Evolutionary conservation across 345 rosid genomes (phyloP).

Genomic region (Tarenaya hassleriana): DNA sequence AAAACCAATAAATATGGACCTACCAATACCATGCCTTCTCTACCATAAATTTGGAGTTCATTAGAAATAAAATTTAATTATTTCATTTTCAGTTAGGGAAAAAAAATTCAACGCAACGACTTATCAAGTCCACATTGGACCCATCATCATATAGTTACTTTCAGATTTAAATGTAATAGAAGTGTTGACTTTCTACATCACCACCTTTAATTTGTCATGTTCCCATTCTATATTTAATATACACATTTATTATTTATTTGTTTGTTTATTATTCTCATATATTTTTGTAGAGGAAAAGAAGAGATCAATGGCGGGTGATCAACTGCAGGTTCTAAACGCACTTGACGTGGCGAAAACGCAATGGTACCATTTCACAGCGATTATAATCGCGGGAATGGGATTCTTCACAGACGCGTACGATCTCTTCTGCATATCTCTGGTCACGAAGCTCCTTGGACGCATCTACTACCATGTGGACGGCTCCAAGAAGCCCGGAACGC

Average conservation of each 20-base stretch:
- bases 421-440: conserved; percentile 38
- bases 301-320: conserved; percentile 38
- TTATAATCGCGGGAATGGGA: conserved; percentile 39
- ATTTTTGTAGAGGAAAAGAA: conserved; percentile 13
- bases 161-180: too few relatives aligned
- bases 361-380: conserved; percentile 35
- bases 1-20: too few relatives aligned
- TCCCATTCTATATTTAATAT: too few relatives aligned
- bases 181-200: too few relatives aligned
- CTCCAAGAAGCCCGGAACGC: conserved; percentile 29
- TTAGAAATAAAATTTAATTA: too few relatives aligned
- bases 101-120: too few relatives aligned
- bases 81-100: too few relatives aligned
- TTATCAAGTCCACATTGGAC: too few relatives aligned
- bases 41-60: too few relatives aligned
- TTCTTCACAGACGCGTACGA: conserved; percentile 41
- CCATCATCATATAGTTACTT: too few relatives aligned
- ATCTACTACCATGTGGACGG: conserved; percentile 38
- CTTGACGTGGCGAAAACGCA: conserved; percentile 33
- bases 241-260: neutral
- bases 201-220: too few relatives aligned
- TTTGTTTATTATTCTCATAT: conserved; percentile 1
- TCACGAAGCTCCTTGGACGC: conserved; percentile 38
- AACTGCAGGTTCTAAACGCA: conserved; percentile 48
- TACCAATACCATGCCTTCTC: too few relatives aligned